Evolutionary conservation across 2,329 filamentous ascomycete genomes (phyloP), one percentile per base, ranked within the genome.

Genomic region (Chrysosporium keratinophilum): DNA sequence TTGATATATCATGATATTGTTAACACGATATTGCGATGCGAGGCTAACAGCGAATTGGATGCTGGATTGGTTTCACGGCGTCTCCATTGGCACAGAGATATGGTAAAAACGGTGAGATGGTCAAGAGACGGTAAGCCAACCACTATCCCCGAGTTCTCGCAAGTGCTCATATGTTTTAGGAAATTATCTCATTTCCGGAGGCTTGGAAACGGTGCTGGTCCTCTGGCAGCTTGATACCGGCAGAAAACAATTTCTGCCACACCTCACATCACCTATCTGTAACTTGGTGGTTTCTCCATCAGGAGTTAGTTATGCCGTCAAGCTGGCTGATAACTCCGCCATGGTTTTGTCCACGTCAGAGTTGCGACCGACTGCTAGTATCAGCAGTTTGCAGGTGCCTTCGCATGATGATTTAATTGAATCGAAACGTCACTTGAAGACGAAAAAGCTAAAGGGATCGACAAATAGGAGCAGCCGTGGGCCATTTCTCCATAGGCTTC

Each of bases 141-240:
- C 19, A 57, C 58, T 57, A 5, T 47, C 19, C 11, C 10, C 34
- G 23, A 39, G 40, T 19, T 1, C 46, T 31, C 11, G 11, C 11
- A 15, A 17, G 14, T 43, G 28, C 23, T 54, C 20, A 54, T 28
- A 14, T 15, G 3, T 23, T 46, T 12, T 60, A 93, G 87, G 88
- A 49, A 89, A 95, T 65, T 98, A 98, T 68, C 72, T 98, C 56
- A 84, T 98, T 50, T 97, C 93, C 54, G 93, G 93, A 64, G 93
- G 93, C 33, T 82, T 83, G 19, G 93, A 98, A 70, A 90, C 88
- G 6, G 86, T 88, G 17, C 76, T 98, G 41, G 87, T 95, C 7
- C 74, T 96, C 33, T 97, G 90, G 90, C 93, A 98, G 70, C 76
- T 96, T 54, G 87, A 94, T 60, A 96, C 91, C 0, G 83, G 83